These are phyloP conservation scores for Trypanosoma vivax DNA, from an alignment of 208 protist genomes.

Conservation along the genomic window DNA sequence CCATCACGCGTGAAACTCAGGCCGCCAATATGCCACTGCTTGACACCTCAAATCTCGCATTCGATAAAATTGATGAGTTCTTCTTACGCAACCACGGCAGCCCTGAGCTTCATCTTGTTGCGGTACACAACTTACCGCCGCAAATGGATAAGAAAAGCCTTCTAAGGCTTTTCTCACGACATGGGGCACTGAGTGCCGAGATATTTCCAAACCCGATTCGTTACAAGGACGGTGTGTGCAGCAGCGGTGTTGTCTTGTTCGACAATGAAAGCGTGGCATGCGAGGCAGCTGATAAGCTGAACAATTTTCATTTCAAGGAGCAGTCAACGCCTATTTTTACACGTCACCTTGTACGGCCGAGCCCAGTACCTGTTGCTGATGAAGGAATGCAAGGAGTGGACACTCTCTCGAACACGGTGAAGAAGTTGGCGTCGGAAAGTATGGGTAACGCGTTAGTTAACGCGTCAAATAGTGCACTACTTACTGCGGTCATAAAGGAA, in stretches of 20 bases:
- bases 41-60: neutral
- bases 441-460: neutral
- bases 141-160: slow-evolving; percentile 36
- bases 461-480: neutral
- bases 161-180: slow-evolving; percentile 65
- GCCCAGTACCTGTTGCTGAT: too few relatives aligned
- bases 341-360: slow-evolving; percentile 28
- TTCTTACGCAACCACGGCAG: slow-evolving; percentile 36
- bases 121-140: slow-evolving; percentile 55
- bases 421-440: neutral
- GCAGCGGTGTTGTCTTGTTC: slow-evolving; percentile 69
- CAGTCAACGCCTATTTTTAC: slow-evolving; percentile 45
- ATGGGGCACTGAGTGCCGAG: slow-evolving; percentile 51
- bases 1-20: neutral
- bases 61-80: slow-evolving; percentile 40
- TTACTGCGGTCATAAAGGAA: slow-evolving; percentile 19
- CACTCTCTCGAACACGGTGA: neutral
- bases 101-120: slow-evolving; percentile 38
- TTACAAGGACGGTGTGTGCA: slow-evolving; percentile 32
- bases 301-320: slow-evolving; percentile 50
- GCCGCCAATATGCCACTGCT: neutral
- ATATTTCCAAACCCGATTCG: slow-evolving; percentile 35
- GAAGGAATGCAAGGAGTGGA: too few relatives aligned
- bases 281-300: slow-evolving; percentile 61
- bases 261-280: slow-evolving; percentile 37